A percentile compares a stretch with the other conserved stretches of the same genome.
These are phyloP conservation scores for Chiua virens DNA, from an alignment of 768 basidiomycete genomes.

Conservation along the genomic window DNA sequence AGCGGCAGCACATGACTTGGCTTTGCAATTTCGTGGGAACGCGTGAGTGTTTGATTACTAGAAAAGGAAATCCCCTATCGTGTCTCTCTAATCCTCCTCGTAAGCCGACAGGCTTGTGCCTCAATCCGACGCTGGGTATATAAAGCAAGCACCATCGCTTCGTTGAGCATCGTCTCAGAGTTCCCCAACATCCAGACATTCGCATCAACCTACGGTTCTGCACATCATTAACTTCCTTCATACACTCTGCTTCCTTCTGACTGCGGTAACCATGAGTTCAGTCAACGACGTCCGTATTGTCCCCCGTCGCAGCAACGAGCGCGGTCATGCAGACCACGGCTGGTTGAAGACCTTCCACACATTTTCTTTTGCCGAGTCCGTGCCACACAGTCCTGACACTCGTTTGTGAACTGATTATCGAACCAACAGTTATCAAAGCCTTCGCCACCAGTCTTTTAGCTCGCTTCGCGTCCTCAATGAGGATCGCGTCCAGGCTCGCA, in stretches of 20 bases:
- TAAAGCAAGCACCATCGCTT: background rate
- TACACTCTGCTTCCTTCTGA: background rate
- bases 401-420: constrained; percentile 8
- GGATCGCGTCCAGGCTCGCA: constrained; percentile 74
- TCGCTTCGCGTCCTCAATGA: constrained; percentile 89
- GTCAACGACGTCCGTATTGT: constrained; percentile 36
- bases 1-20: too few species aligned
- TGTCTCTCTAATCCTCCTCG: constrained; percentile 13
- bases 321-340: constrained; percentile 75
- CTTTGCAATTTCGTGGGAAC: constrained; percentile 17
- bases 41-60: constrained; percentile 23
- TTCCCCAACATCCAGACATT: background rate
- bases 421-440: constrained; percentile 56
- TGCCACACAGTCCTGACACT: constrained; percentile 14
- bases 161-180: background rate
- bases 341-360: constrained; percentile 91
- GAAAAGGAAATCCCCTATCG: constrained; percentile 24
- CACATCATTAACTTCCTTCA: background rate
- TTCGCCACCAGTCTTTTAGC: constrained; percentile 60
- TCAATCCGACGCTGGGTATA: constrained; percentile 15
- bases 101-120: constrained; percentile 1
- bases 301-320: constrained; percentile 57
- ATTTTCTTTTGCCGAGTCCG: constrained; percentile 71
- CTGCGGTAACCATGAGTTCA: constrained; percentile 15
- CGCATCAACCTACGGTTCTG: background rate